These are phyloP conservation scores for Talaromyces stipitatus DNA, from an alignment of 495 filamentous ascomycete species.

Conservation along the genomic window DNA sequence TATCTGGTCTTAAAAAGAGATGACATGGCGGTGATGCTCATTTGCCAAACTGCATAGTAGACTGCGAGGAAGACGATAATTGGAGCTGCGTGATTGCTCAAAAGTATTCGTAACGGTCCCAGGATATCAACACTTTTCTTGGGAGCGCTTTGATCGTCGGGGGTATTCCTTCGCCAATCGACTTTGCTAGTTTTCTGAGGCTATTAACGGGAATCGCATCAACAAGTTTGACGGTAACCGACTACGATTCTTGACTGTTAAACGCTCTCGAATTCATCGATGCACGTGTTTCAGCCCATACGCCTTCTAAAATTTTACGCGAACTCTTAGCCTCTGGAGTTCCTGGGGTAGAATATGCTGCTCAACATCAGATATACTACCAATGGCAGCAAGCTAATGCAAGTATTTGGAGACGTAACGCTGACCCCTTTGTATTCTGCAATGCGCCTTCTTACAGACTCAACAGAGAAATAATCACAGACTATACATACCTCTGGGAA, in stretches of 20 bases:
- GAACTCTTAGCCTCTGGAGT: too few relatives aligned
- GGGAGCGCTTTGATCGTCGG: conserved; percentile 4
- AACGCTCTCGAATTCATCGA: too few relatives aligned
- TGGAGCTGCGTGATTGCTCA: conserved; percentile 31
- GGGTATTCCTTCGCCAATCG: conserved; percentile 4
- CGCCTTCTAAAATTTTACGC: too few relatives aligned
- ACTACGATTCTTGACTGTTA: conserved; percentile 48
- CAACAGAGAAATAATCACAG: too few relatives aligned
- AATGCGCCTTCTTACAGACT: too few relatives aligned
- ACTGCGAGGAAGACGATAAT: conserved; percentile 42
- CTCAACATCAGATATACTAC: too few relatives aligned
- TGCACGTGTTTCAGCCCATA: too few relatives aligned
- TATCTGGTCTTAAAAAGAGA: conserved; percentile 39
- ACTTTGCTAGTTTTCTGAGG: conserved; percentile 24
- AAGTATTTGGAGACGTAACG: too few relatives aligned
- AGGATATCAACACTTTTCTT: conserved; percentile 26
- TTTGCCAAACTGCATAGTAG: conserved; percentile 50
- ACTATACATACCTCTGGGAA: too few relatives aligned
- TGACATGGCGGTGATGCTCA: conserved; percentile 48
- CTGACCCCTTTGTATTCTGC: too few relatives aligned
- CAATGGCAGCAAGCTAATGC: too few relatives aligned
- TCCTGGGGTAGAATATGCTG: too few relatives aligned
- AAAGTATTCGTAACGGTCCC: conserved; percentile 38
- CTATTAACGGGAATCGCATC: conserved; percentile 23
- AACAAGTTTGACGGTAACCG: conserved; percentile 17